A percentile compares a stretch with the other conserved stretches of the same genome.
phyloP scores from a whole-genome alignment of 495 filamentous ascomycete genomes.

The Neurospora hispaniola region DNA sequence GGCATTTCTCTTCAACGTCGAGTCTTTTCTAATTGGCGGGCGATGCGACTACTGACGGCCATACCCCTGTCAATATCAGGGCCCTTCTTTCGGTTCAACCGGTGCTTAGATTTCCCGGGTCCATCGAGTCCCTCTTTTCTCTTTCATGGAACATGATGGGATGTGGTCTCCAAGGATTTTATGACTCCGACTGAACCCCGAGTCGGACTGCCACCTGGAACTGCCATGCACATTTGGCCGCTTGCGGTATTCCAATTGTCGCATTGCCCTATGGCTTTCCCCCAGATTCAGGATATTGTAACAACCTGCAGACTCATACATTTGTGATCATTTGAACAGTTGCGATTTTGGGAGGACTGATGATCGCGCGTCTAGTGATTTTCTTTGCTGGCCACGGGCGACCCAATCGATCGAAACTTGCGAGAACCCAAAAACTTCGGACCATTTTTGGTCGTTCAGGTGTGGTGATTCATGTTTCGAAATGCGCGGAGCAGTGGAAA shows the following conservation, averaged over 20 bases:
- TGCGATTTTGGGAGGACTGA: neutral
- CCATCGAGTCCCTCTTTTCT: neutral
- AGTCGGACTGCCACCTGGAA: neutral
- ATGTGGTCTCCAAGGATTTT: neutral
- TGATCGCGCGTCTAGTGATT: neutral
- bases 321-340: neutral
- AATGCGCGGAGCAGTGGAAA: neutral
- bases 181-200: neutral
- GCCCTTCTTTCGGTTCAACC: neutral
- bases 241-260: neutral
- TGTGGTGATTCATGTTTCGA: neutral
- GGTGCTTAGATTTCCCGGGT: neutral
- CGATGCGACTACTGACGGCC: conserved; percentile 2
- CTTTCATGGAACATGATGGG: neutral
- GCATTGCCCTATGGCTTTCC: neutral
- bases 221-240: neutral
- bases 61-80: conserved; percentile 17
- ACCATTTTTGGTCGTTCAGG: neutral
- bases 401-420: neutral
- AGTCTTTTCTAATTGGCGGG: conserved; percentile 17
- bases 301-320: neutral
- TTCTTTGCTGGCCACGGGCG: neutral
- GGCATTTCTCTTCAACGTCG: conserved; percentile 14
- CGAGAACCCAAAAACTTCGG: neutral
- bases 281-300: neutral